Base-by-base conservation (phyloP, 345 rosid species). In the Rhodomyrtus tomentosa region DNA sequence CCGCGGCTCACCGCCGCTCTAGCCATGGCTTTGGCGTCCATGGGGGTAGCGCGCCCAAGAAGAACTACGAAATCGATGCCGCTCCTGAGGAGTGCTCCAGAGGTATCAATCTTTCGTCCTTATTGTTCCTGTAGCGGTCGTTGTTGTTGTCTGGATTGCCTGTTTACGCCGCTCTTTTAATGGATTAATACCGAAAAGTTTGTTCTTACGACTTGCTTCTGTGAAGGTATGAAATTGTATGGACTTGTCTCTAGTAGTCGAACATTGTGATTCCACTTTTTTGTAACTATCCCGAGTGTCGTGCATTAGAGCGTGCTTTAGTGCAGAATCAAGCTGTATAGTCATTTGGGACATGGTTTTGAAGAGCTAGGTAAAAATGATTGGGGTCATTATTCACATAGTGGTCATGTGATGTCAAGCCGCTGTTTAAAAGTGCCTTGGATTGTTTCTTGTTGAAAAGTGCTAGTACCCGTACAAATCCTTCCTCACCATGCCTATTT, bases 31-130 rank as follows among this genome's bases (percentile, higher is more conserved):
- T 86, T 97, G n/a, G 99, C 99, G 82, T 74, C 95, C 83, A 56
- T 90, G 82, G 99, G 99, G 88, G 86, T 88, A 89, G 93, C 83
- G 93, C 96, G 56, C 98, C 98, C 8, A 95, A 97, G 81, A 97
- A 95, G 85, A 95, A 95, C 91, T 98, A 95, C 83, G 99, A 97
- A 86, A 97, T 97, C 81, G 99, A 97, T 52, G 99, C 99, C 42
- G 99, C 99, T 45, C 99, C 99, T 0, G 99, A 97, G 85, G 99
- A 97, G 83, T 91, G 99, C 50, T 99, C 99, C 56, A 93, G 99
- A 82, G 99, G 99, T 25, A 94, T 93, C 89, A 91, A 98, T 51
- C 51, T 73, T 52, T 27, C 21, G 27, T 79, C 51, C 32, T 55
- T n/a, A 14, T 12, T 48, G 52, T 42, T 83, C 84, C 53, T 42